Evolutionary conservation across 2,329 filamentous ascomycete genomes (phyloP).

Genomic region (Colletotrichum sp.): DNA sequence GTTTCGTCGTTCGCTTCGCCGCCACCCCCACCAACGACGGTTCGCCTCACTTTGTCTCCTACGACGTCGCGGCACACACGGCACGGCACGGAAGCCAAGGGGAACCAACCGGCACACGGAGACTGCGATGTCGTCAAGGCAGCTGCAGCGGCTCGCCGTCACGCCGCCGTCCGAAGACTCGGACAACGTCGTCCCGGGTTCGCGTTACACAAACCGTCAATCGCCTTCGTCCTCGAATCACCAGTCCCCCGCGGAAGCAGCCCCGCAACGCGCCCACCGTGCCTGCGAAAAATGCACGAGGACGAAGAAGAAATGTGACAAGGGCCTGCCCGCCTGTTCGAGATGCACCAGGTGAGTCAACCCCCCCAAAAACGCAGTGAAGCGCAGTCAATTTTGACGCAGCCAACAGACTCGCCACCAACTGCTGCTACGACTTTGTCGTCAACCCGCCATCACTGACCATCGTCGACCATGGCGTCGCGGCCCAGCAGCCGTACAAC

Average conservation of each 20-base stretch:
- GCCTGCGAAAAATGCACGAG: slow-evolving; percentile 42
- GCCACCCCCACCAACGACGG: background rate
- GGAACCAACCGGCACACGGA: background rate
- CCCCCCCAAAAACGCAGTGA: background rate
- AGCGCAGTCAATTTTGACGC: background rate
- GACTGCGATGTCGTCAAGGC: slow-evolving; percentile 9
- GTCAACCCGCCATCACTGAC: slow-evolving; percentile 38
- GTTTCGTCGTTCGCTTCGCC: background rate
- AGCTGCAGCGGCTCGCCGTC: slow-evolving; percentile 12
- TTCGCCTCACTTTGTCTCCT: background rate
- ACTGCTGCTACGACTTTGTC: slow-evolving; percentile 41
- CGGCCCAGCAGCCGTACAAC: slow-evolving; percentile 26
- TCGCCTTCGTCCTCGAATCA: slow-evolving; percentile 5
- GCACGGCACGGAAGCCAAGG: background rate
- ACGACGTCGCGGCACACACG: background rate
- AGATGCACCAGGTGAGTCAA: slow-evolving; percentile 35
- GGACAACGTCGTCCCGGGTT: slow-evolving; percentile 11
- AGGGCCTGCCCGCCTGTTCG: slow-evolving; percentile 38
- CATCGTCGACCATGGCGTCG: slow-evolving; percentile 29
- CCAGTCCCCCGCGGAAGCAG: background rate
- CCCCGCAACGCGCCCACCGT: slow-evolving; percentile 35
- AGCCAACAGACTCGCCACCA: slow-evolving; percentile 20
- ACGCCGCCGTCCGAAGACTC: slow-evolving; percentile 20
- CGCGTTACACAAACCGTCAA: slow-evolving; percentile 4
- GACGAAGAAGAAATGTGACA: slow-evolving; percentile 44